Base-by-base conservation (phyloP, 2,329 filamentous ascomycete genomes). In the Fusarium sp. region DNA sequence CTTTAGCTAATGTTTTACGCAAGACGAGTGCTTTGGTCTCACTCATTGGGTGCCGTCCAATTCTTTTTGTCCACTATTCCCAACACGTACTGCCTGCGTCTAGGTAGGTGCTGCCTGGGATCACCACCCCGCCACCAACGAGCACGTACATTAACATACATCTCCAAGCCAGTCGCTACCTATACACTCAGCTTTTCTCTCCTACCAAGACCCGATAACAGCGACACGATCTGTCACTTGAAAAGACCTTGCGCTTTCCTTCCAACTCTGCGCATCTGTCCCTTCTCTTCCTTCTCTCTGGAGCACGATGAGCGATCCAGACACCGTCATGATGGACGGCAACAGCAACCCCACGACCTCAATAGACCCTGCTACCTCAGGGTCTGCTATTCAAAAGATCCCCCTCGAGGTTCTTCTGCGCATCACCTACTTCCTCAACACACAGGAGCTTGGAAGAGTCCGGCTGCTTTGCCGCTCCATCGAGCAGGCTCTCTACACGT, bases 331-430 rank as follows among this genome's bases (percentile, higher is more conserved):
- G 64, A 40, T 39, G 12, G 60, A 62, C 15, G 13, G 40, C 34
- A 66, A 30, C 50, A 48, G 40, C 34, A 66, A 30, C 50, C 48
- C 41, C 15, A 37, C 57, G 2, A 52, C 58, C 9, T 30, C 40
- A 11, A 10, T 34, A 13, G 36, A 57, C 5, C 6, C 52, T 1
- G 46, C 54, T 15, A 31, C 56, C 8, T 39, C 60, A 18, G 36
- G 46, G 7, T 70, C 70, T 54, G 73, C 72, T 34, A 72, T 82
- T 27, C 71, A 75, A 8, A 75, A 70, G n/a, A 71, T 90, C 2
- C 90, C 90, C 0, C 78, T 87, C 15, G 90, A 92, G 81, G 77
- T 92, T 12, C 81, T 92, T 3, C 77, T 88, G 13, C 82, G 85
- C 16, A 86, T 92, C 66, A 83, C 87, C 1, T 76, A 78, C 4